phyloP scores from a whole-genome alignment of 257 asterid species.

The Plantago elongata region DNA sequence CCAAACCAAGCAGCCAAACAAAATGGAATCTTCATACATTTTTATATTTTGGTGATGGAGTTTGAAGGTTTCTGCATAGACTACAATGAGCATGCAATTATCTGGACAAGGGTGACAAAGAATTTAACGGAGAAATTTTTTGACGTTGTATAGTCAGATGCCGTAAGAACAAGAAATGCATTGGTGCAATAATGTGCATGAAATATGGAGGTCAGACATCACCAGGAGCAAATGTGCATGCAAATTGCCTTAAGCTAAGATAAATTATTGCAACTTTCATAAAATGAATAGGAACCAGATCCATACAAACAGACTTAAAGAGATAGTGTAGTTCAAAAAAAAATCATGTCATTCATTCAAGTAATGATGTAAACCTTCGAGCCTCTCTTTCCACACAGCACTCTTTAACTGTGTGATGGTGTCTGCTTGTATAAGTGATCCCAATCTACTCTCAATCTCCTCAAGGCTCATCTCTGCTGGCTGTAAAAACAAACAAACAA shows the following conservation, averaged over 20 bases:
- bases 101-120: too few relatives aligned
- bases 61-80: too few relatives aligned
- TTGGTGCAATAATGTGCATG: too few relatives aligned
- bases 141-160: too few relatives aligned
- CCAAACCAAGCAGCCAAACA: too few relatives aligned
- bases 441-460: conserved; percentile 89
- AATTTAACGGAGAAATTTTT: too few relatives aligned
- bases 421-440: conserved; percentile 77
- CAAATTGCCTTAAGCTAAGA: not conserved
- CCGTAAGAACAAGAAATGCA: too few relatives aligned
- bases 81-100: too few relatives aligned
- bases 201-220: too few relatives aligned
- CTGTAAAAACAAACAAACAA: conserved; percentile 36
- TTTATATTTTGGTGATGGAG: too few relatives aligned
- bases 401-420: conserved; percentile 79
- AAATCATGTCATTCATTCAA: conserved; percentile 12
- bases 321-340: not conserved
- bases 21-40: too few relatives aligned
- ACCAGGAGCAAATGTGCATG: too few relatives aligned
- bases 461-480: conserved; percentile 96
- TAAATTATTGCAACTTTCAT: not conserved
- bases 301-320: not conserved
- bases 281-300: not conserved
- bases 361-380: conserved; percentile 60
- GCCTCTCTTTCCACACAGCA: conserved; percentile 97